Evolutionary conservation across 2,329 filamentous ascomycete species (phyloP), one percentile per base, ranked within the genome.

Genomic region (Cadophora sp.): DNA sequence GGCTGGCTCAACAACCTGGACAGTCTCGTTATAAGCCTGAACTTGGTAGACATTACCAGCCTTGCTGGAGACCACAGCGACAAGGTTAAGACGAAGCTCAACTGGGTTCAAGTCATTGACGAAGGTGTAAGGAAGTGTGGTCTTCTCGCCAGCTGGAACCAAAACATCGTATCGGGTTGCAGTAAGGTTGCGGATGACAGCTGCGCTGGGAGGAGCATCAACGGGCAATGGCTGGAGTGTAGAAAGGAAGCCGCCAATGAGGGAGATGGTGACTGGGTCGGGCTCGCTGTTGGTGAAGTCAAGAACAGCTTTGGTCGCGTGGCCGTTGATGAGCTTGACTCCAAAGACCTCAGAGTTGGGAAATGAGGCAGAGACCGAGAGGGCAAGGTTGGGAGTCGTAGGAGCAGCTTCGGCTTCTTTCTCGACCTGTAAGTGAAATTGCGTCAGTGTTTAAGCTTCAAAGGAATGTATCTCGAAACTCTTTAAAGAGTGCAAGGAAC

Each of bases 301-400:
- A 75, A 99, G 83, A 64, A 97, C 82, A 43, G 94, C 91, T 80
- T 92, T 89, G 72, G 94, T 97, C 51, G 93, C 89, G 73, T 91
- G 90, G 77, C 94, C 93, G 79, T 99, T 99, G 84, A 98, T 88
- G 74, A 98, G 89, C 87, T 97, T 97, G 75, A 98, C 89, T 76
- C 95, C 96, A 75, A 97, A 96, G 81, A 97, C 90, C 81, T 85
- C 73, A 83, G 90, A 79, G 78, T 91, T 84, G 81, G 87, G 82
- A 83, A 89, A 87, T 79, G 84, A 84, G 68, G 90, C 86, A 73
- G 86, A 85, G 75, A 91, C 81, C 65, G 89, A 87, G 79, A 92
- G 89, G 71, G 89, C 87, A 76, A 91, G 80, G 73, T 87, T 82
- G 75, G 83, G 76, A n/a, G 71, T 69, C 5, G 51, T 62, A 22